Evolutionary conservation across 345 rosid genomes (phyloP), one percentile per base, ranked within the genome.

Genomic region (Pseudoturritis turrita): DNA sequence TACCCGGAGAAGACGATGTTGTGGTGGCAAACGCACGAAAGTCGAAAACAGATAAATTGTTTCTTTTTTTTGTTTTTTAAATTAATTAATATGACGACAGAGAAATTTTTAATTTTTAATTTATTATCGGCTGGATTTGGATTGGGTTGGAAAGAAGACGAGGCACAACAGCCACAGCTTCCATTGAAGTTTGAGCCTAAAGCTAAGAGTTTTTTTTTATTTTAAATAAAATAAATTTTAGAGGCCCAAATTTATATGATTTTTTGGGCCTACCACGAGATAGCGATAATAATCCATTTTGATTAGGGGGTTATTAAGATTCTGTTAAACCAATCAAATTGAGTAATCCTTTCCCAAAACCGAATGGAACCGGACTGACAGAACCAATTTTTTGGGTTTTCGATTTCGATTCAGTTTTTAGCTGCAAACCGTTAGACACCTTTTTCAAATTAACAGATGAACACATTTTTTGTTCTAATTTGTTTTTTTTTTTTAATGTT

Each of bases 161-260:
- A 60, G 14, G 54, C 62, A 75, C 63, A 5, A 62, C 59, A 75
- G 79, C 79, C 79, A 75, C 79, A 59, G 74, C 73, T 68, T 59
- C 37, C 40, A 51, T 75, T 26, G 64, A 75, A 52, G 44, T 68
- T 25, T 44, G 79, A 35, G 45, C 74, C 68, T 51, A 59, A 29
- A 25, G 31, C 4, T 23, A 36, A 37, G 11, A 21, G 6, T n/a
- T 37, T 26, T 25, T 36, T 9, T 22, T 0, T 3, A 0, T 6
- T 10, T 1, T 3, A 11, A 9, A 39, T 29, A 14, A 29, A 37
- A 11, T 7, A 29, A 35, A 46, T 7, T 19, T 10, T 44, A 6
- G 2, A 63, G 61, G 79, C 75, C 75, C 75, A 69, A 54, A 25
- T 18, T 4, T 39, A 3, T 25, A 51, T 2, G 21, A 44, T 12